Conservation (phyloP, 352 stramenopile species). For the Pythium monospermum region DNA sequence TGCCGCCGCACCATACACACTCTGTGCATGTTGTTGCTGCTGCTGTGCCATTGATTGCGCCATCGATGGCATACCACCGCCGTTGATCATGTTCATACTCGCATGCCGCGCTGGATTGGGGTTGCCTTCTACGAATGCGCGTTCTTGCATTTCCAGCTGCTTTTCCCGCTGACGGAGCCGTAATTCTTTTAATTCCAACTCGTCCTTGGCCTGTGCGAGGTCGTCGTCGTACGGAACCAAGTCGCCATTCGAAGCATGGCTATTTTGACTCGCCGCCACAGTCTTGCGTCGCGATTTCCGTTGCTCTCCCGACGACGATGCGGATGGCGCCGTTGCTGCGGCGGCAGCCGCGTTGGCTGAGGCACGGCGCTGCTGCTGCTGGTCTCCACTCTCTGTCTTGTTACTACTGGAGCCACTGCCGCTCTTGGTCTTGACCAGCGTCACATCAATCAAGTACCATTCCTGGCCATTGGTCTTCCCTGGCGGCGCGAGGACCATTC, state of each 20-base stretch:
- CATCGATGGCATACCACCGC: not conserved
- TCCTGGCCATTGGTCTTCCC: conserved; percentile 76
- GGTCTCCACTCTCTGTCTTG: conserved; percentile 4
- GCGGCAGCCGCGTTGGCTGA: not conserved
- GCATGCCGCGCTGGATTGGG: not conserved
- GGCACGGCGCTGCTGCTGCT: conserved; percentile 30
- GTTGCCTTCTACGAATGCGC: conserved; percentile 31
- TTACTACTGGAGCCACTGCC: too few relatives aligned
- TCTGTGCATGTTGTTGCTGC: conserved; percentile 4
- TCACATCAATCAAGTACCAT: conserved; percentile 79
- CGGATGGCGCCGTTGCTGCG: not conserved
- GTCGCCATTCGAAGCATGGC: conserved; percentile 17
- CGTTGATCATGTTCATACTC: not conserved
- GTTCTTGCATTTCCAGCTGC: conserved; percentile 47
- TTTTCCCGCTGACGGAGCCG: conserved; percentile 44
- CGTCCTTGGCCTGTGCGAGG: conserved; percentile 26
- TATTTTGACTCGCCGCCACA: not conserved
- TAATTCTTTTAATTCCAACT: conserved; percentile 57
- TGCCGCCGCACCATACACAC: too few relatives aligned
- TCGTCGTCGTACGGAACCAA: conserved; percentile 51
- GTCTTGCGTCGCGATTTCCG: conserved; percentile 14
- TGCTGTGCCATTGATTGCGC: conserved; percentile 1
- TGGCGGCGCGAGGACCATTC: conserved; percentile 85
- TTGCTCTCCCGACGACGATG: not conserved
- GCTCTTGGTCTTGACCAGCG: conserved; percentile 69